Evolutionary conservation across 768 basidiomycete genomes (phyloP), one percentile per base, ranked within the genome.

Genomic region (Podaxis mareebaensis): DNA sequence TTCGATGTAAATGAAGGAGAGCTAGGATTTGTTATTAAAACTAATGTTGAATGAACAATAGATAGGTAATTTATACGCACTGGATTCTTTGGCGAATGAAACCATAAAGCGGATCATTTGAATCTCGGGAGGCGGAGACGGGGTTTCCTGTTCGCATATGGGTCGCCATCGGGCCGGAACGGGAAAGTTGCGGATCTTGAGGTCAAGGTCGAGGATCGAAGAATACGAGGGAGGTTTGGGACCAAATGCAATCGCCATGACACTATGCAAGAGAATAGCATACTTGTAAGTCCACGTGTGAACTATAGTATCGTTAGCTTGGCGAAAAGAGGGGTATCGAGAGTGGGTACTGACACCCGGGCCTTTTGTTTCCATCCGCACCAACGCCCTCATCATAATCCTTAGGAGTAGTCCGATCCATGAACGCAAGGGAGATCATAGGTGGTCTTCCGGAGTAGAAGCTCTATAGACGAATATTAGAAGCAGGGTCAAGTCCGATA

Each of bases 361-460:
- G 68, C 61, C 78, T 73, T 2, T 76, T 79, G 22, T 77, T 73
- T 3, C 77, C 79, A n/a, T 77, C 69, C 0, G 74, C 70, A 15
- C 69, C 72, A 7, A 67, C 64, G 3, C 72, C 57, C n/a, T 78
- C 74, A 22, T 79, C 76, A 2, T 70, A 67, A 42, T 84, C 83
- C 36, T 74, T 76, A 0, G 85, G 87, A n/a, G 81, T 76, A 0
- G 82, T 79, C 48, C 83, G 83, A 58, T 90, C 89, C 51, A 86
- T 77, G 73, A 80, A 86, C 1, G 79, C 71, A 11, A 78, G 67
- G 22, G 79, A 83, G 54, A 89, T 79, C 44, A 75, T 80, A 4
- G 88, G 81, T 30, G 88, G 88, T 58, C 88, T 74, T 3, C 88
- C 89, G 30, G 85, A 79, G 36, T 78, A 77, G 65, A 88, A 85